Percentiles rank a stretch among this genome's conserved stretches.
These are phyloP conservation scores for Viola odorata DNA, from an alignment of 345 rosid species.

Conservation along the genomic window DNA sequence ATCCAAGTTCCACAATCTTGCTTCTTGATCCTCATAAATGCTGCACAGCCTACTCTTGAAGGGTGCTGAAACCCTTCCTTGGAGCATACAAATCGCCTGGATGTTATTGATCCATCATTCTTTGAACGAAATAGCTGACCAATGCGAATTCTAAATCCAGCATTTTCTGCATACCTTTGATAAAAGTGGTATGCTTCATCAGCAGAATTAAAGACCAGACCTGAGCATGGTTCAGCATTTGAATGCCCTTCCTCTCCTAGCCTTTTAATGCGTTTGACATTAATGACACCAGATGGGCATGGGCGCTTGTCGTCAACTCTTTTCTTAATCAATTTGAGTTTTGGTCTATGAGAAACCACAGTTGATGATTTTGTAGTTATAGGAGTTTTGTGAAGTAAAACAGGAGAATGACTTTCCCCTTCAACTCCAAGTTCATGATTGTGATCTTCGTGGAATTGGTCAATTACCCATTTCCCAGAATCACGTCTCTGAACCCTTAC, in stretches of 20 bases:
- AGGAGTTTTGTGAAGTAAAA: constrained; percentile 32
- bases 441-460: constrained; percentile 76
- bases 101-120: constrained; percentile 72
- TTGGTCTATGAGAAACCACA: constrained; percentile 39
- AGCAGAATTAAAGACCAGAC: constrained; percentile 69
- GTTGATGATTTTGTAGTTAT: constrained; percentile 32
- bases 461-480: constrained; percentile 87
- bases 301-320: constrained; percentile 33
- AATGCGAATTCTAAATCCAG: constrained; percentile 74
- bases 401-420: constrained; percentile 29
- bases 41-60: constrained; percentile 85
- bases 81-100: constrained; percentile 84
- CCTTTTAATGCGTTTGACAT: constrained; percentile 51
- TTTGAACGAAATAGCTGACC: constrained; percentile 93
- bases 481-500: constrained; percentile 72
- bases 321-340: constrained; percentile 42
- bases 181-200: constrained; percentile 76
- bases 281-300: constrained; percentile 41
- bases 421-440: constrained; percentile 67
- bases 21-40: constrained; percentile 88
- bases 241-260: constrained; percentile 39
- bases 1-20: constrained; percentile 78
- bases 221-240: constrained; percentile 48
- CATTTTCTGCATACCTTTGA: constrained; percentile 54
- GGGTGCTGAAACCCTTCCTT: constrained; percentile 98